Conservation (phyloP, 176 grass and related monocot species). For the Neostapfia colusana region DNA sequence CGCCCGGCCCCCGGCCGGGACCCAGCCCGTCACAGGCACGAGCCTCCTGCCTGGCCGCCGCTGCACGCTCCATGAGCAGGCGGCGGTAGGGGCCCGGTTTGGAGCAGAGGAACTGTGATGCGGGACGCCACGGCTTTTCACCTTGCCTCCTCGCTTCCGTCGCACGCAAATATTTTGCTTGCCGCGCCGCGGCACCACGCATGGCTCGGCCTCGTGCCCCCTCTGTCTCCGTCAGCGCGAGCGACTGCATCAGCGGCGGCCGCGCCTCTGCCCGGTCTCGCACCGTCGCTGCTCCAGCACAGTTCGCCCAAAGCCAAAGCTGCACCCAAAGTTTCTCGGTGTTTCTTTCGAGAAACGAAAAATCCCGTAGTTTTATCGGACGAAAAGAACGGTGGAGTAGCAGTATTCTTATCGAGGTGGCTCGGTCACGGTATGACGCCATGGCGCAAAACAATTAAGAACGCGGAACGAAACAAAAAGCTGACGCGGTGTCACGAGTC, state of each 20-base stretch:
- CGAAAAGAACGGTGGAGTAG: background rate
- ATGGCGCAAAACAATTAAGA: slow-evolving; percentile 31
- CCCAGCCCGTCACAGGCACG: slow-evolving; percentile 25
- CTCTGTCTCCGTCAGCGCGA: background rate
- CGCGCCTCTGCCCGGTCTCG: background rate
- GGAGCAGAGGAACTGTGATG: background rate
- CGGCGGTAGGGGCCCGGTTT: background rate
- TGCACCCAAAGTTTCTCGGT: background rate
- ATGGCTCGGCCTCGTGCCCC: background rate
- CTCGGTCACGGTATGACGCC: slow-evolving; percentile 21
- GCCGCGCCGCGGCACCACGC: background rate
- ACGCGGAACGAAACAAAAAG: slow-evolving; percentile 36
- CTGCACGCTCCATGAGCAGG: background rate
- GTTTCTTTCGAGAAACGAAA: background rate
- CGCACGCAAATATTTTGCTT: background rate
- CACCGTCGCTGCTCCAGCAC: background rate
- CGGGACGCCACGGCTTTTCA: background rate
- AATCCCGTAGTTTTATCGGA: background rate
- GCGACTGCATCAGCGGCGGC: background rate
- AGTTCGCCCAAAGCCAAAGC: background rate
- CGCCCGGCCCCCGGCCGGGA: background rate
- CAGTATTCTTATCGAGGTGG: too few relatives aligned
- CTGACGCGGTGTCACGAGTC: slow-evolving; percentile 29
- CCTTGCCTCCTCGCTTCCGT: background rate
- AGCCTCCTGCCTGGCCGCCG: background rate